Percentiles rank a stretch among this genome's conserved stretches.
Evolutionary conservation across 2,329 filamentous ascomycete species (phyloP).

Genomic region (Colletotrichum nymphaeae): DNA sequence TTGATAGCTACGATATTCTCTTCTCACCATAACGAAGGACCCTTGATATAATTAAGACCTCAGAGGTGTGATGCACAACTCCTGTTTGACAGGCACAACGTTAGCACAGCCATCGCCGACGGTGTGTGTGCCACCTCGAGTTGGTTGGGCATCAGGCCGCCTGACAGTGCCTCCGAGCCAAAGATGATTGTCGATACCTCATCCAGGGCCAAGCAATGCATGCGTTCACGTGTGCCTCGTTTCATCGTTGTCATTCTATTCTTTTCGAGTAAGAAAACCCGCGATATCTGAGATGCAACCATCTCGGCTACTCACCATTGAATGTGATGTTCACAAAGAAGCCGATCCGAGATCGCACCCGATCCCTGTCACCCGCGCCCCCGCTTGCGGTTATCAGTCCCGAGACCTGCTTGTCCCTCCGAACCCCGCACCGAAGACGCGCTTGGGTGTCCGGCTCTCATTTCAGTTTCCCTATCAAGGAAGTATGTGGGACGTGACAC

Average conservation of each 20-base stretch:
- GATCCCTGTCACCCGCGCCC: conserved; percentile 1
- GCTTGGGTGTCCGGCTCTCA: no score
- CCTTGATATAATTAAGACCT: no score
- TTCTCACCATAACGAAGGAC: no score
- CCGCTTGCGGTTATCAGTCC: neutral
- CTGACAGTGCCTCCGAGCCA: neutral
- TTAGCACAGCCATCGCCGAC: neutral
- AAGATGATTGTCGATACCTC: neutral
- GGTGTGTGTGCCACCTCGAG: no score
- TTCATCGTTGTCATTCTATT: no score
- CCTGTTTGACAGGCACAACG: neutral
- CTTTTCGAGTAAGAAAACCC: no score
- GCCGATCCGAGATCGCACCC: neutral
- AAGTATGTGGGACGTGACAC: no score
- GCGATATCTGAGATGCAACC: no score
- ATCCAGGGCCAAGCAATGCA: neutral
- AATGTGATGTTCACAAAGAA: neutral
- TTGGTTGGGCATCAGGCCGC: neutral
- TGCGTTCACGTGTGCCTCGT: neutral
- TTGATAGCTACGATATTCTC: no score
- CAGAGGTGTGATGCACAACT: no score
- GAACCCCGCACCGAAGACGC: neutral
- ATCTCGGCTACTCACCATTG: no score
- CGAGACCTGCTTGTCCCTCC: conserved; percentile 6
- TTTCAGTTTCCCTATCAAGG: no score